These are phyloP conservation scores for Platanthera guangdongensis DNA, from an alignment of 106 monocot genomes.

Conservation along the genomic window DNA sequence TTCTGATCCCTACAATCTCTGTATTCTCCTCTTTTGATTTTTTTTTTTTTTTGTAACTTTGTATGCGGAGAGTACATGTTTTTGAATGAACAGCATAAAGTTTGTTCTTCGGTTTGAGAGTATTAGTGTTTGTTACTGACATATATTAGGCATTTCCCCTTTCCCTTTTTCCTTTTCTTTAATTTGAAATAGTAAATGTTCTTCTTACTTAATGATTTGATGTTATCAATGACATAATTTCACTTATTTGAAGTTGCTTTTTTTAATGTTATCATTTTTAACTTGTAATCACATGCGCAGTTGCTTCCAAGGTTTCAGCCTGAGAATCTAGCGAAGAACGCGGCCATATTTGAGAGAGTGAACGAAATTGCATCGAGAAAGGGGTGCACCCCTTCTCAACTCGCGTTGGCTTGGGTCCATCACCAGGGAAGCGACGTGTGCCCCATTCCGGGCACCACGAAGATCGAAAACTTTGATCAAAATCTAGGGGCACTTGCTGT, in stretches of 20 bases:
- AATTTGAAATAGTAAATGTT: no score
- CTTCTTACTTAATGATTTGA: no score
- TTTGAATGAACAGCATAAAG: no score
- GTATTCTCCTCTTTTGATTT: no score
- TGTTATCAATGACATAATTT: no score
- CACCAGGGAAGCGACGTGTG: slow-evolving; percentile 35
- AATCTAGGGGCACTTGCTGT: slow-evolving; percentile 36
- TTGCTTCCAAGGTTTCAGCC: slow-evolving; percentile 20
- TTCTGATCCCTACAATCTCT: no score
- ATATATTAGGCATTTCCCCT: no score
- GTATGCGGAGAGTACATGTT: no score
- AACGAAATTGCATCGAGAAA: slow-evolving; percentile 27
- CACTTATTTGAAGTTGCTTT: background rate
- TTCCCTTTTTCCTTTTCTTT: no score
- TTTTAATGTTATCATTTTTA: background rate
- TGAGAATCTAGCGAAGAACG: slow-evolving; percentile 29
- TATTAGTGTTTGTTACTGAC: no score
- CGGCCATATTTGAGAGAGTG: slow-evolving; percentile 18
- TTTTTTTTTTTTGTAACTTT: no score
- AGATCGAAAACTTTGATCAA: slow-evolving; percentile 47
- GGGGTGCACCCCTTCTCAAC: slow-evolving; percentile 32
- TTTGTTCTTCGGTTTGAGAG: no score
- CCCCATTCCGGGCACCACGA: slow-evolving; percentile 50
- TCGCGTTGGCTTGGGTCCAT: slow-evolving; percentile 41
- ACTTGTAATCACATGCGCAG: background rate